phyloP scores from a whole-genome alignment of 1,284 basidiomycete species.

The Cerioporus squamosus region DNA sequence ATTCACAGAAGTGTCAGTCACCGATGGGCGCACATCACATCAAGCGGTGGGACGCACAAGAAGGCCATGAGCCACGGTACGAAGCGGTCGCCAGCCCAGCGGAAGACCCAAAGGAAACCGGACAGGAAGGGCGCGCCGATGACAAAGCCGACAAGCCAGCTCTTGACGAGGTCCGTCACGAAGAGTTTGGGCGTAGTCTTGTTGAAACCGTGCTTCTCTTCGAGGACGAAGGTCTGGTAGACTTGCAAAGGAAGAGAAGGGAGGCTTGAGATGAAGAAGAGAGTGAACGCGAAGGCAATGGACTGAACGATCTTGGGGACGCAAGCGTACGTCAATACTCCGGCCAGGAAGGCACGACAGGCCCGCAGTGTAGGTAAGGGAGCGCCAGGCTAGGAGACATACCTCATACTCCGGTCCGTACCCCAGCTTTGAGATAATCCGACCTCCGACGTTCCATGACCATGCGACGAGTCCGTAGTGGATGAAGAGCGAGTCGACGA shows the following conservation, averaged over 20 bases:
- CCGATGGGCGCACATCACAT: background rate
- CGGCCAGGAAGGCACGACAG: too few species aligned
- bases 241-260: slow-evolving; percentile 76
- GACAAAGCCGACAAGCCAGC: slow-evolving; percentile 72
- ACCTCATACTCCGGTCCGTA: slow-evolving; percentile 74
- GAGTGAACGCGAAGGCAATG: slow-evolving; percentile 73
- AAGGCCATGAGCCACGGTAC: slow-evolving; percentile 90
- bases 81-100: slow-evolving; percentile 91
- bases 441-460: slow-evolving; percentile 73
- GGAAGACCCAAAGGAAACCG: slow-evolving; percentile 87
- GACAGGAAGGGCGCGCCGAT: slow-evolving; percentile 91
- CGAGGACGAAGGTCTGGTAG: slow-evolving; percentile 93
- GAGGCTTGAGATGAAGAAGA: slow-evolving; percentile 71
- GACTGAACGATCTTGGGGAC: slow-evolving; percentile 77
- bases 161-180: slow-evolving; percentile 81
- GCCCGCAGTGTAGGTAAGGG: too few species aligned
- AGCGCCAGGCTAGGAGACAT: slow-evolving; percentile 27
- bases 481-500: slow-evolving; percentile 73
- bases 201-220: slow-evolving; percentile 97
- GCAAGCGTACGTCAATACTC: background rate
- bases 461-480: slow-evolving; percentile 80
- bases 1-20: background rate
- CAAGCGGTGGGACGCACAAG: slow-evolving; percentile 51
- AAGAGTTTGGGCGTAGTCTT: slow-evolving; percentile 85
- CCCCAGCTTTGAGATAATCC: slow-evolving; percentile 53